Conservation (phyloP, 176 grass and related monocot species). For the Avena eriantha region DNA sequence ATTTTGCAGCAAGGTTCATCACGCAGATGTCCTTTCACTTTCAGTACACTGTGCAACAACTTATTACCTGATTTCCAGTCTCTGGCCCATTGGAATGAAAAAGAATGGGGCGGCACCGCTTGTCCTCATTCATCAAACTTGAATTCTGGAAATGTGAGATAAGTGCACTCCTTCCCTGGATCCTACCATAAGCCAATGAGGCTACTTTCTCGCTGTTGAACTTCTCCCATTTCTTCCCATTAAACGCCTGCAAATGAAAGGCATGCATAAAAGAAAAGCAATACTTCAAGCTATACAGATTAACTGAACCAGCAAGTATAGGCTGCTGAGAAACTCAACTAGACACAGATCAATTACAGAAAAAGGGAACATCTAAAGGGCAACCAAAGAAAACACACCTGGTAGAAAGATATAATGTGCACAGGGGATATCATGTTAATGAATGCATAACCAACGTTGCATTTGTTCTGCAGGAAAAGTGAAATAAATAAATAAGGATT, state of each 20-base stretch:
- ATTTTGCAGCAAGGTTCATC: no score
- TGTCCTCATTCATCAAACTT: conserved; percentile 97
- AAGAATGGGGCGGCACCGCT: conserved; percentile 93
- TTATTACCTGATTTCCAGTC: conserved; percentile 62
- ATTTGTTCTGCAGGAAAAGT: conserved; percentile 82
- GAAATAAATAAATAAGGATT: conserved; percentile 20
- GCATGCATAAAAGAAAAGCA: conserved; percentile 11
- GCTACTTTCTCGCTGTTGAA: conserved; percentile 99
- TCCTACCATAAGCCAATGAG: conserved; percentile 88
- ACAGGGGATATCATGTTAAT: conserved; percentile 91
- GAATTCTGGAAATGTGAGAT: conserved; percentile 93
- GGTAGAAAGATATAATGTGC: conserved; percentile 88
- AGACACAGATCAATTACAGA: conserved; percentile 2
- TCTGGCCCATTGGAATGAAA: conserved; percentile 73
- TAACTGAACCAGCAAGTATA: not conserved
- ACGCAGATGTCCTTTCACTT: no score
- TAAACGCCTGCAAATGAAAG: conserved; percentile 67
- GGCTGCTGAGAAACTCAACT: conserved; percentile 21
- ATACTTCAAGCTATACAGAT: conserved; percentile 26
- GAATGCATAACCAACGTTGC: conserved; percentile 99
- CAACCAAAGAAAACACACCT: conserved; percentile 56
- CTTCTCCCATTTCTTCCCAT: conserved; percentile 99
- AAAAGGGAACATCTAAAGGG: conserved; percentile 23
- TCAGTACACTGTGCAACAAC: no score
- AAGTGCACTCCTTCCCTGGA: conserved; percentile 82